Percentiles rank a stretch among this genome's conserved stretches.
Conservation (phyloP, 306 rosid genomes). For the Lagenaria siceraria region DNA sequence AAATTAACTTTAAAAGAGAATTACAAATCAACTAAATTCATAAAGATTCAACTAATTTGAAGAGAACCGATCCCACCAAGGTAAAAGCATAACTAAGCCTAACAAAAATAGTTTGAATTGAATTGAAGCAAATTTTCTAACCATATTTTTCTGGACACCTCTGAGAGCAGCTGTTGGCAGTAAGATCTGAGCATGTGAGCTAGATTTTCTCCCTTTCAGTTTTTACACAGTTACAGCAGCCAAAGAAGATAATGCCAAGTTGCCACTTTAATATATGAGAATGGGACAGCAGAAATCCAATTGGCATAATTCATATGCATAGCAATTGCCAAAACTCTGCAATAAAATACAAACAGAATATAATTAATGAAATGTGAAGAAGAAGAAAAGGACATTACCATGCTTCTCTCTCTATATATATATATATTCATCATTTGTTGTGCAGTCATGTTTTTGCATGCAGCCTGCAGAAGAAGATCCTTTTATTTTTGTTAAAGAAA, state of each 20-base stretch:
- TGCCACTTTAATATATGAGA: conserved; percentile 3
- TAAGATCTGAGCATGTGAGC: background rate
- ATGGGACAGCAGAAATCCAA: background rate
- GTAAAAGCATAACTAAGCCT: background rate
- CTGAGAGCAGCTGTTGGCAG: background rate
- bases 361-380: background rate
- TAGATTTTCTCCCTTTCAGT: background rate
- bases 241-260: background rate
- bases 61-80: background rate
- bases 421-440: background rate
- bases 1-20: too few relatives aligned
- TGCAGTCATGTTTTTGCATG: background rate
- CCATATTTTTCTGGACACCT: background rate
- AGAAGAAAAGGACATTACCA: background rate
- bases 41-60: background rate
- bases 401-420: background rate
- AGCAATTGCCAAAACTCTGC: conserved; percentile 5
- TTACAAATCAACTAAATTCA: background rate
- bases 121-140: background rate
- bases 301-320: background rate
- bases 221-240: background rate
- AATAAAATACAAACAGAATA: background rate
- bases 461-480: background rate
- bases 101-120: background rate
- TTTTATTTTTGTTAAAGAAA: background rate